Evolutionary conservation across 495 filamentous ascomycete genomes (phyloP), one percentile per base, ranked within the genome.

Genomic region (Aspergillus conjunctus): DNA sequence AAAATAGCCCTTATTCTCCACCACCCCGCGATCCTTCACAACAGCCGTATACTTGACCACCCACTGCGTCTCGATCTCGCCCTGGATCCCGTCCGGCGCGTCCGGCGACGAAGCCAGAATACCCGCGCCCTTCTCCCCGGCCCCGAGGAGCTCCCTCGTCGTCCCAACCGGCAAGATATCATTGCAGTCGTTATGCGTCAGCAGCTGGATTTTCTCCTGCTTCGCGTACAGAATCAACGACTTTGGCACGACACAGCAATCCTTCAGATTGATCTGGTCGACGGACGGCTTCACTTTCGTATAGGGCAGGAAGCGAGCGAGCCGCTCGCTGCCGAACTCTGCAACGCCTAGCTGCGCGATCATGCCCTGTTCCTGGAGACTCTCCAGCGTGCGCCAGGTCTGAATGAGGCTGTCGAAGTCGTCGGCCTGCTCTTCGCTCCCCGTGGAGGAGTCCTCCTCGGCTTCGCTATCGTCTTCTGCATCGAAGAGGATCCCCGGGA

Each of bases 1-100:
- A 78, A 96, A 96, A 73, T 96, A 97, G 14, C 94, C 94, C 78
- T 98, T 98, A 69, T 94, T 96, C 82, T 99, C 94, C 54, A 99
- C 91, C 5, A 98, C 94, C 0, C 94, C 95, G n/a, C 94, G 81
- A 71, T 97, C 87, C 71, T 89, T 90, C 31, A 97, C 91, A n/a
- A 98, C 92, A 6, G 95, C 95, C 20, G 95, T 98, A 73, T 99
- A 99, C 71, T 98, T 98, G 58, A 93, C 88, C 32, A 97, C 94
- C 93, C 93, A 99, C 63, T 91, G 86, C 14, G 94, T 92, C 62
- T 84, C 80, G 48, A 98, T 78, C 53, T 96, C 86, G 12, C 91
- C 90, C 62, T 83, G 84, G 54, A 94, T 77, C 0, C 78, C 81
- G 58, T 74, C 73, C 1, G 63, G 58, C 4, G 71, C 75, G 22